Conservation (phyloP, 805 yeast species). For the Priceomyces haplophilus region DNA sequence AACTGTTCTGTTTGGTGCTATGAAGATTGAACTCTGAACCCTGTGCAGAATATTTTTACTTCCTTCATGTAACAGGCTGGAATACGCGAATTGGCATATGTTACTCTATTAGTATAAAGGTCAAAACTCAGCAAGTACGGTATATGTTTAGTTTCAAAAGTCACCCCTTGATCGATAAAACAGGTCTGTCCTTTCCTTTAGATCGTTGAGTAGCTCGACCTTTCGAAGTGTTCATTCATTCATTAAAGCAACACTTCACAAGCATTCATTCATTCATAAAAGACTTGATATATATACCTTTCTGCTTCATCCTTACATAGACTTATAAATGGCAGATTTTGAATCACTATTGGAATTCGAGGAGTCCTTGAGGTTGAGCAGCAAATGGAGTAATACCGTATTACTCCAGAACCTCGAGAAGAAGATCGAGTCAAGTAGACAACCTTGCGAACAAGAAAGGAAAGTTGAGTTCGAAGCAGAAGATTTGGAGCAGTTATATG, state of each 20-base stretch:
- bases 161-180: conserved; percentile 1
- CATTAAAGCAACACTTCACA: neutral
- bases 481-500: conserved; percentile 14
- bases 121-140: neutral
- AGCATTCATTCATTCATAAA: neutral
- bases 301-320: neutral
- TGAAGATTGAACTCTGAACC: neutral
- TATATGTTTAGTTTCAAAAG: neutral
- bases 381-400: conserved; percentile 15
- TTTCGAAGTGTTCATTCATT: neutral
- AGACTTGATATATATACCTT: too few species aligned
- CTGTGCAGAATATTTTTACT: neutral
- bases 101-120: conserved; percentile 5
- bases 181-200: conserved; percentile 5
- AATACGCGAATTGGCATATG: conserved; percentile 4
- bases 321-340: conserved; percentile 16
- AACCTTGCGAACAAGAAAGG: conserved; percentile 8
- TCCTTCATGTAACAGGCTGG: conserved; percentile 2
- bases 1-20: too few species aligned
- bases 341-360: conserved; percentile 34
- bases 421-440: conserved; percentile 23
- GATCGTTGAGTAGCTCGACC: neutral
- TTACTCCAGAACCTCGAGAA: conserved; percentile 24
- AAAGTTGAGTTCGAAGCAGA: conserved; percentile 11
- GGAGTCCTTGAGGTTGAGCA: conserved; percentile 24